These are phyloP conservation scores for Verticillium nonalfalfae DNA, from an alignment of 2,329 filamentous ascomycete genomes.

Conservation along the genomic window DNA sequence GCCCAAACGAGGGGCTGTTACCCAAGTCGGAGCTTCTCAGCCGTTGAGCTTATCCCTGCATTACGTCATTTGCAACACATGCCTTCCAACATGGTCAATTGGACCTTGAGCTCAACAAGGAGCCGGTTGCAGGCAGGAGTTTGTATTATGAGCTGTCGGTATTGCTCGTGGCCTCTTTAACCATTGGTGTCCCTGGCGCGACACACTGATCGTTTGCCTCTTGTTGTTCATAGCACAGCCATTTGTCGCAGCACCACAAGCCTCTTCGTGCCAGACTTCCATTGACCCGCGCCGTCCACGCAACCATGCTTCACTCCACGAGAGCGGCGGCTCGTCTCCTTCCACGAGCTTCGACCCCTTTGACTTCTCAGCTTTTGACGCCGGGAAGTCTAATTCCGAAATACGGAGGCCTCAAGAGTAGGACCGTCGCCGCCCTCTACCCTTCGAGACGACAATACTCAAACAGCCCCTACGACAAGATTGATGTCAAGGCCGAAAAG, in stretches of 20 bases:
- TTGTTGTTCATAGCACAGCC: background rate
- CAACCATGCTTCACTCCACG: constrained; percentile 22
- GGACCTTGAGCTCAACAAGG: background rate
- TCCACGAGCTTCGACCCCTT: constrained; percentile 7
- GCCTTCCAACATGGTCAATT: background rate
- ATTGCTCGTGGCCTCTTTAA: background rate
- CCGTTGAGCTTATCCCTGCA: background rate
- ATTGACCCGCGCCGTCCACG: background rate
- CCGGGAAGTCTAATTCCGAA: background rate
- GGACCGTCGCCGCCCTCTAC: background rate
- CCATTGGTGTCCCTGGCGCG: background rate
- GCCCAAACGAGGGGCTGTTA: background rate
- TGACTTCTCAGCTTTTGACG: background rate
- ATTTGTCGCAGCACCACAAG: no score
- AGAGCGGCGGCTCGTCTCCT: constrained; percentile 16
- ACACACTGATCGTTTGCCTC: background rate
- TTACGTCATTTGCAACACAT: background rate
- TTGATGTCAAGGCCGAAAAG: constrained; percentile 51
- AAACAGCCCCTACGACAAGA: constrained; percentile 21
- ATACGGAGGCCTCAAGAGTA: background rate
- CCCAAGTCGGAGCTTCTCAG: background rate
- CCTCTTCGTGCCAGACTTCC: no score
- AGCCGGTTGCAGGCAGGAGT: background rate
- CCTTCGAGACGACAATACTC: constrained; percentile 10
- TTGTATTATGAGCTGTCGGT: background rate